A percentile compares a stretch with the other conserved stretches of the same genome.
These are phyloP conservation scores for Dactylella cylindrospora DNA, from an alignment of 2,329 filamentous ascomycete genomes.

Conservation along the genomic window DNA sequence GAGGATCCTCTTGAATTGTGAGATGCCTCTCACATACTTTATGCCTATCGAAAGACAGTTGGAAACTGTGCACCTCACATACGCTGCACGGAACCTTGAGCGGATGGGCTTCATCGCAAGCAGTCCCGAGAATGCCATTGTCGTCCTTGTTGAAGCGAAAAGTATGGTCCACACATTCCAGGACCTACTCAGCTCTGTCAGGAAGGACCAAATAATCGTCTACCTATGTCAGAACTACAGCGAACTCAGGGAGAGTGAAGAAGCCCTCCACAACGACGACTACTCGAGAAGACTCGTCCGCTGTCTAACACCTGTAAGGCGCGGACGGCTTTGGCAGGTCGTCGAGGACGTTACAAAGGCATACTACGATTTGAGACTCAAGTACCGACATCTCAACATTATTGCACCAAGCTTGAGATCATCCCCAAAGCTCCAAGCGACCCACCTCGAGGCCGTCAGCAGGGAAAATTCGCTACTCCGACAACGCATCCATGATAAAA, in stretches of 20 bases:
- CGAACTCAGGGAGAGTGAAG: conserved; percentile 16
- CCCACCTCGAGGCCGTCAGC: neutral
- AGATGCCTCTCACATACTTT: conserved; percentile 37
- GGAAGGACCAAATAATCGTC: conserved; percentile 31
- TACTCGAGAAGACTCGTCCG: conserved; percentile 33
- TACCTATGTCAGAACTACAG: conserved; percentile 33
- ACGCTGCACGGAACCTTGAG: conserved; percentile 25
- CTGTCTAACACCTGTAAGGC: conserved; percentile 19
- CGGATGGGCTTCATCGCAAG: conserved; percentile 27
- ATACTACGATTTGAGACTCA: conserved; percentile 14
- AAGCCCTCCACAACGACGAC: conserved; percentile 20
- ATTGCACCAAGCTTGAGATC: neutral
- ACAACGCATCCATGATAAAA: conserved; percentile 1
- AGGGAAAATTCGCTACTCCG: conserved; percentile 4
- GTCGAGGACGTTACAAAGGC: conserved; percentile 16
- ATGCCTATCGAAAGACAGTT: conserved; percentile 27
- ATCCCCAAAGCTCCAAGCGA: neutral
- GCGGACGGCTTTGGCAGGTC: conserved; percentile 30
- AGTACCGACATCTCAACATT: neutral
- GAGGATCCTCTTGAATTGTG: conserved; percentile 8
- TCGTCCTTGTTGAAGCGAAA: conserved; percentile 27
- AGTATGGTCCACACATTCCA: conserved; percentile 7
- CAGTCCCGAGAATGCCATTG: conserved; percentile 5
- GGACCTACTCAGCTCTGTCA: conserved; percentile 17
- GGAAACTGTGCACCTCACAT: conserved; percentile 28